Percentiles rank a stretch among this genome's conserved stretches.
These are phyloP conservation scores for Fusarium buxicola DNA, from an alignment of 2,329 filamentous ascomycete genomes.

Conservation along the genomic window DNA sequence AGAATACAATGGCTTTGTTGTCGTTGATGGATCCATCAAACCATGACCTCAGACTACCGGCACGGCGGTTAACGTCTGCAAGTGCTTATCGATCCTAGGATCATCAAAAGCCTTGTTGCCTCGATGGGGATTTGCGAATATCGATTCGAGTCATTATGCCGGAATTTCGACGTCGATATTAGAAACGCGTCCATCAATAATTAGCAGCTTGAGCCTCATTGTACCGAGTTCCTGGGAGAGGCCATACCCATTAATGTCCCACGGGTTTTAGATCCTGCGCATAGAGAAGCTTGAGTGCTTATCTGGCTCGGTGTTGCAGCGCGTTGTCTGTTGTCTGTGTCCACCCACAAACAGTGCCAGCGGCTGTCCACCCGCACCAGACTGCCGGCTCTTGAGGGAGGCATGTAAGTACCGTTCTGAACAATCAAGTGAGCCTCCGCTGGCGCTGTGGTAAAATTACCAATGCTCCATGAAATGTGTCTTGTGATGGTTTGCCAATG, in stretches of 20 bases:
- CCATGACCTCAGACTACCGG: not conserved
- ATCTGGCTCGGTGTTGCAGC: slow-evolving; percentile 6
- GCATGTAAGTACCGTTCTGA: not conserved
- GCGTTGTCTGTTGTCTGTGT: not conserved
- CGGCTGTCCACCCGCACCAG: not conserved
- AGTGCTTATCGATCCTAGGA: slow-evolving; percentile 5
- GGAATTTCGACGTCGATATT: slow-evolving; percentile 4
- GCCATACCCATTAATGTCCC: not conserved
- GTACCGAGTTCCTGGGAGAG: slow-evolving; percentile 8
- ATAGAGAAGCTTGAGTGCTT: slow-evolving; percentile 5
- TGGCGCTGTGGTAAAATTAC: not conserved
- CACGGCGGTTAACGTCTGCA: slow-evolving; percentile 1
- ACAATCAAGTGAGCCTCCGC: not conserved
- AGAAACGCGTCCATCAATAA: slow-evolving; percentile 5
- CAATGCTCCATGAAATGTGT: not conserved
- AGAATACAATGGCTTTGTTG: not conserved
- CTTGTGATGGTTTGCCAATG: not conserved
- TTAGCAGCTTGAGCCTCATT: slow-evolving; percentile 2
- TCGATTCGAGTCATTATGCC: slow-evolving; percentile 4
- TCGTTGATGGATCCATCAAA: not conserved
- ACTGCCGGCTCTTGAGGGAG: not conserved
- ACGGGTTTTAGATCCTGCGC: slow-evolving; percentile 12
- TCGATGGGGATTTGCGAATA: slow-evolving; percentile 12
- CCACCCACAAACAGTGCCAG: slow-evolving; percentile 10
- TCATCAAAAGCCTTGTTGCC: not conserved